These are phyloP conservation scores for Talaromyces sp. DNA, from an alignment of 2,329 filamentous ascomycete species.

Conservation along the genomic window DNA sequence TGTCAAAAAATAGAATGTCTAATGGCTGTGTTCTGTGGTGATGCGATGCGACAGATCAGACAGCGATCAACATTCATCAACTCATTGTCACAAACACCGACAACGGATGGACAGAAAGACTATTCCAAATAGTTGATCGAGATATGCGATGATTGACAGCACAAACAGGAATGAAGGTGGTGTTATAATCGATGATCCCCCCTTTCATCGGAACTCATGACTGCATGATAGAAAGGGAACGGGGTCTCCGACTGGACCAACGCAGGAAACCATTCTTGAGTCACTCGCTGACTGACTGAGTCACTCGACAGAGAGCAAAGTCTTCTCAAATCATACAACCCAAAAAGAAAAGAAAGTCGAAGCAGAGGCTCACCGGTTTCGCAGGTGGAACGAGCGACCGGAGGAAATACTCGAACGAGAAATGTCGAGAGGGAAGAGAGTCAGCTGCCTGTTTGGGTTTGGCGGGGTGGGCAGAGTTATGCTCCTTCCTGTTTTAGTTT, in stretches of 20 bases:
- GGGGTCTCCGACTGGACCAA: slow-evolving; percentile 2
- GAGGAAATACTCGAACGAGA: slow-evolving; percentile 10
- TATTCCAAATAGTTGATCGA: neutral
- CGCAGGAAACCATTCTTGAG: neutral
- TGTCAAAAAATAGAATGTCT: neutral
- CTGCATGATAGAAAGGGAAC: slow-evolving; percentile 9
- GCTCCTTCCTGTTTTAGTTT: slow-evolving; percentile 10
- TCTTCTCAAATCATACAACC: neutral
- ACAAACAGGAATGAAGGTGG: neutral
- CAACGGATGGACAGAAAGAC: neutral
- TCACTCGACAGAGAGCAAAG: slow-evolving; percentile 3
- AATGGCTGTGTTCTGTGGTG: neutral
- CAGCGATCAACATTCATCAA: neutral
- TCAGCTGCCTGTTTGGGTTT: slow-evolving; percentile 17
- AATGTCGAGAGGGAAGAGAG: neutral
- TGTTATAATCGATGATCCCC: slow-evolving; percentile 1
- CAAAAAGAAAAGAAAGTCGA: neutral
- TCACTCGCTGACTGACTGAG: neutral
- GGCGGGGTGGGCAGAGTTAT: neutral
- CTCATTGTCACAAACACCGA: neutral
- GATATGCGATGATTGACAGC: neutral
- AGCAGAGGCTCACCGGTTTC: neutral
- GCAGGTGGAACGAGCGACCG: slow-evolving; percentile 5
- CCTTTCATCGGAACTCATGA: slow-evolving; percentile 2
- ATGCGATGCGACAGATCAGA: neutral